Conservation (phyloP, 495 filamentous ascomycete genomes). For the Elasticomyces elasticus region DNA sequence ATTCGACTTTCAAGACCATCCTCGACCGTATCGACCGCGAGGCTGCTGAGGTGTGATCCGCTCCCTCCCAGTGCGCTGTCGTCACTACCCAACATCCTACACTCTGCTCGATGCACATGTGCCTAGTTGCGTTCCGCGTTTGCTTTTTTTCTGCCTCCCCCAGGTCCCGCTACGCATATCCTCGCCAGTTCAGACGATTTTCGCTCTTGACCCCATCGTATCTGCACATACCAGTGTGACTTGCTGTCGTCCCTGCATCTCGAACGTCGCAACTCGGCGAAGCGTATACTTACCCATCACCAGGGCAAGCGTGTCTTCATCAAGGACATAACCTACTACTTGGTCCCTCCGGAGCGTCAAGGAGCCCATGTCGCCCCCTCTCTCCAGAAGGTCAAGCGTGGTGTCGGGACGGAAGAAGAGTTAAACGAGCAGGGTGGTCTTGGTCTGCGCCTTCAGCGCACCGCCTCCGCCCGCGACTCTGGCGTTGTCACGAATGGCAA, state of each 20-base stretch:
- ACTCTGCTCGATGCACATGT: conserved; percentile 3
- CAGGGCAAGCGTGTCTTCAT: conserved; percentile 85
- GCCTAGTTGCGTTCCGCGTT: conserved; percentile 15
- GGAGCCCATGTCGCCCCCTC: conserved; percentile 65
- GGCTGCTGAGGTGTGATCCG: conserved; percentile 51
- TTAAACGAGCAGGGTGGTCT: conserved; percentile 24
- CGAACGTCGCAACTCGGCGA: neutral
- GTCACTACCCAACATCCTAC: conserved; percentile 9
- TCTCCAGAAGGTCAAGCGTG: conserved; percentile 46
- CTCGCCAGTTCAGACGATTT: no score
- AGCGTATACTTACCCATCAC: conserved; percentile 23
- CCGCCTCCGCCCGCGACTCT: conserved; percentile 10
- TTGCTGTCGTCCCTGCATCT: no score
- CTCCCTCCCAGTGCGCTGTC: conserved; percentile 21
- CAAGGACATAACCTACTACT: conserved; percentile 92
- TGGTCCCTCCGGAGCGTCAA: conserved; percentile 62
- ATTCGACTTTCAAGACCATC: conserved; percentile 67
- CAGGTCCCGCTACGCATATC: no score
- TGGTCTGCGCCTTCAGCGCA: conserved; percentile 15
- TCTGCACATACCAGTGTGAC: no score
- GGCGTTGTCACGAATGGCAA: conserved; percentile 19
- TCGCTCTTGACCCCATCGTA: no score
- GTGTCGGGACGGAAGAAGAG: conserved; percentile 45
- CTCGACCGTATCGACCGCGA: conserved; percentile 59
- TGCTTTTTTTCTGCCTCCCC: conserved; percentile 8